Evolutionary conservation across 768 basidiomycete species (phyloP).

Genomic region (Hericium alpestre): DNA sequence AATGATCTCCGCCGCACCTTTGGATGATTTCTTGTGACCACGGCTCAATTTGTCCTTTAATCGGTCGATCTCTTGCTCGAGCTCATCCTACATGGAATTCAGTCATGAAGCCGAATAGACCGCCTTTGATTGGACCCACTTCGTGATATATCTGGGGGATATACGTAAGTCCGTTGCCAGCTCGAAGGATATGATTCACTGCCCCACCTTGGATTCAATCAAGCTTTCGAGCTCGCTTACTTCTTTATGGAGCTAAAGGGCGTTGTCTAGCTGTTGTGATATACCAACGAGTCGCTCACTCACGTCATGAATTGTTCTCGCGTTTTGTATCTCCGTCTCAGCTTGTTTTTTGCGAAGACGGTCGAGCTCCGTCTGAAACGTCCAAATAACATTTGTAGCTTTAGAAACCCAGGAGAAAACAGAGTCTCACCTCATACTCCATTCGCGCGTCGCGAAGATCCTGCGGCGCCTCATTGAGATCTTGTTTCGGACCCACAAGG

Average conservation of each 20-base stretch:
- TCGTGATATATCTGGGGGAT: constrained; percentile 69
- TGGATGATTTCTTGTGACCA: constrained; percentile 47
- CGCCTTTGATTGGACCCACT: constrained; percentile 25
- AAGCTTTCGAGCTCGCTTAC: constrained; percentile 86
- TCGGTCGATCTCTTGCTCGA: constrained; percentile 75
- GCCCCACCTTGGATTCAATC: constrained; percentile 83
- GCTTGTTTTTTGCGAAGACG: constrained; percentile 58
- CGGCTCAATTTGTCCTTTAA: constrained; percentile 61
- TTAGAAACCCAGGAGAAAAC: neutral
- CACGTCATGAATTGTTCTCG: constrained; percentile 59
- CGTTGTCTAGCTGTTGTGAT: constrained; percentile 3
- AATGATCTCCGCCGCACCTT: constrained; percentile 24
- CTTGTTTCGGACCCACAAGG: constrained; percentile 40
- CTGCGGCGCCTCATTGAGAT: constrained; percentile 26
- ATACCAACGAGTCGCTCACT: constrained; percentile 15
- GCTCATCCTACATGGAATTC: constrained; percentile 49
- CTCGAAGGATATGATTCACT: neutral
- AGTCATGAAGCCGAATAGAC: neutral
- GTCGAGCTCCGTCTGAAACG: constrained; percentile 49
- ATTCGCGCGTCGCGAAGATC: constrained; percentile 38
- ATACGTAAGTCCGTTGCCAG: neutral
- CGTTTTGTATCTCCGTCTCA: constrained; percentile 68
- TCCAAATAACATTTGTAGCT: neutral
- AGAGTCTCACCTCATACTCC: constrained; percentile 39
- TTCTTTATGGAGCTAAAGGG: constrained; percentile 72